phyloP scores from a whole-genome alignment of 257 asterid genomes.

The Solanum pennellii region DNA sequence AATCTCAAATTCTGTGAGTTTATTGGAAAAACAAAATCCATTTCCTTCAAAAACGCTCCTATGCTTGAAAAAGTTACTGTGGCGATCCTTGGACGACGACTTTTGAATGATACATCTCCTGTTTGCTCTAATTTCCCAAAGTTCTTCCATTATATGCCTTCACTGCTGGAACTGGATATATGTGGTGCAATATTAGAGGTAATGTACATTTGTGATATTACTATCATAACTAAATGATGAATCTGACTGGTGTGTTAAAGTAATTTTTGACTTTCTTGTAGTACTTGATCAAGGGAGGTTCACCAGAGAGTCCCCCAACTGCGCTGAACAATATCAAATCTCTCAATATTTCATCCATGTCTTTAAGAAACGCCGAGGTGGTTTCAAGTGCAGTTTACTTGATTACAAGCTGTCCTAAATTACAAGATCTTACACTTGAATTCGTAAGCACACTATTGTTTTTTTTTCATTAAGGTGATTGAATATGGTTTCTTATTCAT shows the following conservation, averaged over 20 bases:
- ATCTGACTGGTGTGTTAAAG: neutral
- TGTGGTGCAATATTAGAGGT: neutral
- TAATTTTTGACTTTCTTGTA: neutral
- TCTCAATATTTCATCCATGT: neutral
- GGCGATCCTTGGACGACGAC: conserved; percentile 29
- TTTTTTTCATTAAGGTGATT: neutral
- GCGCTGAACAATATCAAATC: no score
- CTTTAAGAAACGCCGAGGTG: neutral
- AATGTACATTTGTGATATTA: neutral
- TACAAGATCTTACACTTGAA: neutral
- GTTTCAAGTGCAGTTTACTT: neutral
- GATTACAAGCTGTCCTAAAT: neutral
- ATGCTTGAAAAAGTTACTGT: conserved; percentile 13
- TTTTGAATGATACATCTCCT: conserved; percentile 19
- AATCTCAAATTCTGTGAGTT: neutral
- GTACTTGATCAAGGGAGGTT: neutral
- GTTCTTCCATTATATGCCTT: conserved; percentile 1
- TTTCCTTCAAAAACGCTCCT: neutral
- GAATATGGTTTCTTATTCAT: neutral
- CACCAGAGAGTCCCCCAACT: neutral
- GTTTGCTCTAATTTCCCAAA: conserved; percentile 35
- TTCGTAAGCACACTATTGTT: neutral
- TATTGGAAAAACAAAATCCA: neutral
- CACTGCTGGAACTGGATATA: neutral
- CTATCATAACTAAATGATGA: neutral